Base-by-base conservation (phyloP, 345 rosid genomes). In the Adansonia digitata region DNA sequence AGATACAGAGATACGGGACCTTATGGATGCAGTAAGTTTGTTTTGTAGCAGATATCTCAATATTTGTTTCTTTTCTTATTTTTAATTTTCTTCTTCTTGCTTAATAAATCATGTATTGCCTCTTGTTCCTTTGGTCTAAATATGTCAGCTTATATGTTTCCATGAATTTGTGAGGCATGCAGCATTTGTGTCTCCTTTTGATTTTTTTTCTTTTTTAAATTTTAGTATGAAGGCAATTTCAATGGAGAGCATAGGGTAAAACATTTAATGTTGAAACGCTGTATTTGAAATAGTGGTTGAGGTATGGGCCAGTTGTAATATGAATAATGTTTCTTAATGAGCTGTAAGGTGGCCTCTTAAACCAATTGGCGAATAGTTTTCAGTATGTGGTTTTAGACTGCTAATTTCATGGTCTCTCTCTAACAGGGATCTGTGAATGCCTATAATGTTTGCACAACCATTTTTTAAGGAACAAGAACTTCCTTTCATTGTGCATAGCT, bases 1-100 rank as follows among this genome's bases (percentile, higher is more conserved):
- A 80, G 99, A 95, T 73, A 82, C 87, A 26, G 98, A 95, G 88
- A 95, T 95, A 60, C 94, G 93, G 37, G 91, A 87, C 83, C 99
- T 95, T 52, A 95, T 95, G 99, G 97, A 93, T 81, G 98, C 99
- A 22, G 99, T 95, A 88, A 82, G 94, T 75, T 73, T 73, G 70
- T 26, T 77, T 71, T 72, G 34, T 39, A 35, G 61, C 31, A 39
- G 74, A 14, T 37, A n/a, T 24, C 29, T 14, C 0, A 20, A 20
- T n/a, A 34, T 52, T 52, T 34, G 27, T 22, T 18, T 45, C 4
- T 14, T 69, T 37, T 46, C 13, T 61, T 31, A 24, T 17, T 46
- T 70, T 51, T 53, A n/a, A n/a, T 27, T 65, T 42, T 65, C 29
- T n/a, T 39, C 45, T 39, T 20, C 69, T 34, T 65, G 69, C 29